Evolutionary conservation across 495 filamentous ascomycete species (phyloP).

Genomic region (Gamarada debralockiae): DNA sequence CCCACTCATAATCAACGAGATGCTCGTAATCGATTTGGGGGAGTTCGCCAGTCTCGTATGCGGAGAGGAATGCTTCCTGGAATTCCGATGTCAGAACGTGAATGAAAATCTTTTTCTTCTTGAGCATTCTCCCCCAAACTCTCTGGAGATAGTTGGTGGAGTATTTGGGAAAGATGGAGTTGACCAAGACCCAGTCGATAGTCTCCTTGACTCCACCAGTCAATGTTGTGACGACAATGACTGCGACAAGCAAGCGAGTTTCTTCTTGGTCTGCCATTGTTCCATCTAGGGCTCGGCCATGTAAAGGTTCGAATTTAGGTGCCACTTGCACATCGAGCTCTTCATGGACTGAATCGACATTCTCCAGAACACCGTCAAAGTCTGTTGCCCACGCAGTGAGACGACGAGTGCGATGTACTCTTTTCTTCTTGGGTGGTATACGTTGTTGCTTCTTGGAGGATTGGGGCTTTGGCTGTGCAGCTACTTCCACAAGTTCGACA

Average conservation of each 20-base stretch:
- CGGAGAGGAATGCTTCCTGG: constrained; percentile 67
- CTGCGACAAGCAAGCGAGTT: constrained; percentile 55
- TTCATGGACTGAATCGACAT: background rate
- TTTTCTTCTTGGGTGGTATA: background rate
- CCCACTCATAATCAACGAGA: constrained; percentile 74
- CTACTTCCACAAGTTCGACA: constrained; percentile 18
- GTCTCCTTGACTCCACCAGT: constrained; percentile 66
- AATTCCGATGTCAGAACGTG: constrained; percentile 73
- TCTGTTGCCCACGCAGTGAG: constrained; percentile 12
- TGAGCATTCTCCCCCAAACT: constrained; percentile 54
- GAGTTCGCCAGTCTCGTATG: constrained; percentile 66
- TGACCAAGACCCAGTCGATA: constrained; percentile 72
- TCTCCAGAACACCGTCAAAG: constrained; percentile 16
- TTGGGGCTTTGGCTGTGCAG: constrained; percentile 2
- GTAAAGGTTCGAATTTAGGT: no score
- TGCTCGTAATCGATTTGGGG: constrained; percentile 69
- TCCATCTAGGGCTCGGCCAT: constrained; percentile 23
- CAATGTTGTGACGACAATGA: constrained; percentile 68
- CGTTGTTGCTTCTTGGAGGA: constrained; percentile 1
- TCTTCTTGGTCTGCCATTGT: constrained; percentile 22
- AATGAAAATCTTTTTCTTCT: constrained; percentile 57
- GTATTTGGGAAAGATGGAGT: constrained; percentile 59
- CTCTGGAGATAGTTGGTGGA: constrained; percentile 53
- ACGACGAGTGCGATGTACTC: constrained; percentile 5
- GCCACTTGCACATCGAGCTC: constrained; percentile 13